Percentiles rank a stretch among this genome's conserved stretches.
phyloP scores from a whole-genome alignment of 1,284 basidiomycete genomes.

The Heterobasidion parviporum region DNA sequence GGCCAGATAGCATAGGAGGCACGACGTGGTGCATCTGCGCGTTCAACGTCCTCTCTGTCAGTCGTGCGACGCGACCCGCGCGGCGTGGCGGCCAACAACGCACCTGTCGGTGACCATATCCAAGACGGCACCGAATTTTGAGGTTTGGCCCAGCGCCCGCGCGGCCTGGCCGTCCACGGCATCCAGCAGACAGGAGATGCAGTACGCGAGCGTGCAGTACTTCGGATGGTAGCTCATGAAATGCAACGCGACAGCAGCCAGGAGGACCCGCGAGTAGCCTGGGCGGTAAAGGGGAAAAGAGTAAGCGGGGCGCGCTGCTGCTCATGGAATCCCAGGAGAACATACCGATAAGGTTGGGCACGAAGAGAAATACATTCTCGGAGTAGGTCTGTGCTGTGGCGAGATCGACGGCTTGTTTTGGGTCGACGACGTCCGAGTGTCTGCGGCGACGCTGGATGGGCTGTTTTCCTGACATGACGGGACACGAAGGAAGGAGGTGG shows the following conservation, averaged over 20 bases:
- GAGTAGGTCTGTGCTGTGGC: constrained; percentile 78
- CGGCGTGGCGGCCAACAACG: constrained; percentile 11
- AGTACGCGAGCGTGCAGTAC: constrained; percentile 86
- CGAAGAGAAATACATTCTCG: constrained; percentile 94
- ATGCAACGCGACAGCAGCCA: constrained; percentile 85
- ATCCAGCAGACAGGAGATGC: constrained; percentile 90
- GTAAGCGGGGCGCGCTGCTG: not conserved
- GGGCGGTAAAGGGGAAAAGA: not conserved
- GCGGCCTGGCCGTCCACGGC: constrained; percentile 95
- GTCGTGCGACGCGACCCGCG: not conserved
- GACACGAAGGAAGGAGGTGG: not conserved
- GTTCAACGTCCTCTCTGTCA: not conserved
- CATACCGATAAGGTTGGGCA: constrained; percentile 92
- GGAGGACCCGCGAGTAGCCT: constrained; percentile 90
- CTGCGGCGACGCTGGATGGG: constrained; percentile 14
- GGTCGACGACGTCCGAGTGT: constrained; percentile 56
- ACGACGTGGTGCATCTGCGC: constrained; percentile 90
- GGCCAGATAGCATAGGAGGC: constrained; percentile 90
- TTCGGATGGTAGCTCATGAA: constrained; percentile 95
- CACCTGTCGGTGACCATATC: constrained; percentile 99
- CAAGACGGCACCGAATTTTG: constrained; percentile 95
- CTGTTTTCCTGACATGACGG: not conserved
- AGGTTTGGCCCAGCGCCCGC: constrained; percentile 82
- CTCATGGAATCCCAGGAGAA: constrained; percentile 6
- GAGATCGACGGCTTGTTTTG: constrained; percentile 73